Conservation (phyloP, 371 early-diverging fungal genomes). For the Mortierella sp. region DNA sequence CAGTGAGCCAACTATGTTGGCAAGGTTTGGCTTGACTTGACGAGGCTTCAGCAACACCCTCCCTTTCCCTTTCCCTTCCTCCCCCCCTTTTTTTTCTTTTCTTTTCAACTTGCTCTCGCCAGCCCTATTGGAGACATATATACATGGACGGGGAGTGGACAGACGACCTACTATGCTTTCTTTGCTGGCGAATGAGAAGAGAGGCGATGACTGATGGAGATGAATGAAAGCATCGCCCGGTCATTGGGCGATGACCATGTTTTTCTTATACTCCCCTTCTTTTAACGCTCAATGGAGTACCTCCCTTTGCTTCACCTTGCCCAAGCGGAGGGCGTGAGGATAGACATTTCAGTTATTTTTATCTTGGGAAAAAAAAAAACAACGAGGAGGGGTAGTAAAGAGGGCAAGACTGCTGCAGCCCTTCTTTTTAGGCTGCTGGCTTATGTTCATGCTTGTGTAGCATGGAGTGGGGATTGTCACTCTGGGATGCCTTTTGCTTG, state of each 20-base stretch:
- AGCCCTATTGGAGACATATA: neutral
- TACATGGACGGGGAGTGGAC: neutral
- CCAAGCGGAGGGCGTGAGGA: too few relatives aligned
- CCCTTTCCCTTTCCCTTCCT: neutral
- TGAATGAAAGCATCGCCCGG: constrained; percentile 1
- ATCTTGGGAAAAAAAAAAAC: neutral
- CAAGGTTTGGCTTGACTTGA: too few relatives aligned
- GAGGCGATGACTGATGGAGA: constrained; percentile 4
- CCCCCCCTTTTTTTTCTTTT: too few relatives aligned
- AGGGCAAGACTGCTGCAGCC: neutral
- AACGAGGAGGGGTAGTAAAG: too few relatives aligned
- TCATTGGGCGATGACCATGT: neutral
- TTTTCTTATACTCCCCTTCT: neutral
- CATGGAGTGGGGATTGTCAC: too few relatives aligned
- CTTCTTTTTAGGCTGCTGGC: neutral
- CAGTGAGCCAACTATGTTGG: neutral
- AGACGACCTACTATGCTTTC: neutral
- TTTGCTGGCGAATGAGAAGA: neutral
- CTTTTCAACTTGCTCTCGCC: neutral
- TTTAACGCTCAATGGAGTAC: neutral
- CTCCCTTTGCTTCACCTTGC: too few relatives aligned
- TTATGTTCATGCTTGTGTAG: neutral
- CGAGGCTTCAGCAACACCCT: neutral
- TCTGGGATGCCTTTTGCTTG: too few relatives aligned
- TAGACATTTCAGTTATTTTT: constrained; percentile 2